phyloP scores from a whole-genome alignment of 495 filamentous ascomycete genomes.

The Penicillium silybi region DNA sequence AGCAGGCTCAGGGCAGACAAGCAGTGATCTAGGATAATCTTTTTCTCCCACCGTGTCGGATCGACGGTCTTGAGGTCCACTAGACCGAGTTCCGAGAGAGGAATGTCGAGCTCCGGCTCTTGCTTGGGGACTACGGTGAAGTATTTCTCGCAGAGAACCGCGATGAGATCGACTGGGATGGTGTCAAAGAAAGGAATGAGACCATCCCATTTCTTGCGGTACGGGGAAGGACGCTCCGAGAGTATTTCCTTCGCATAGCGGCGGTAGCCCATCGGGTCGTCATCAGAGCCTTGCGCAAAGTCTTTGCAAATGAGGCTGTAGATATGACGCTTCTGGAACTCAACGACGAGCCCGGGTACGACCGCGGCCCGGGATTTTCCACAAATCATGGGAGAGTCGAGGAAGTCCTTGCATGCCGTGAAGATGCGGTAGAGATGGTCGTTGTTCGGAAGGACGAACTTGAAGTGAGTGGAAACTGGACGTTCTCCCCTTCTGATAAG shows the following conservation, averaged over 20 bases:
- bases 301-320: slow-evolving; percentile 13
- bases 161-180: slow-evolving; percentile 25
- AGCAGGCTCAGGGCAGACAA: slow-evolving; percentile 28
- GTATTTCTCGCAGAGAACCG: slow-evolving; percentile 35
- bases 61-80: slow-evolving; percentile 14
- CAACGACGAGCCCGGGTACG: slow-evolving; percentile 17
- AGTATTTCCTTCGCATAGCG: slow-evolving; percentile 20
- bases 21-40: slow-evolving; percentile 29
- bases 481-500: slow-evolving; percentile 20
- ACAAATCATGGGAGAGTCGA: slow-evolving; percentile 29
- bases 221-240: slow-evolving; percentile 15
- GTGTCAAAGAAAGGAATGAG: slow-evolving; percentile 23
- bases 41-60: slow-evolving; percentile 16
- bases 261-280: slow-evolving; percentile 35
- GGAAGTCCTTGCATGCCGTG: slow-evolving; percentile 28
- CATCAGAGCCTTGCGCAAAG: neutral
- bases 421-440: slow-evolving; percentile 31
- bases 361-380: slow-evolving; percentile 16
- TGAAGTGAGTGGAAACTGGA: slow-evolving; percentile 3
- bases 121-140: slow-evolving; percentile 19
- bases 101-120: slow-evolving; percentile 11
- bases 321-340: slow-evolving; percentile 27
- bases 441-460: slow-evolving; percentile 28
- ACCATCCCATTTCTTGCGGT: slow-evolving; percentile 28
- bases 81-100: slow-evolving; percentile 23